Percentiles rank a stretch among this genome's conserved stretches.
These are phyloP conservation scores for Dactylellina sp. DNA, from an alignment of 2,329 filamentous ascomycete genomes.

Conservation along the genomic window DNA sequence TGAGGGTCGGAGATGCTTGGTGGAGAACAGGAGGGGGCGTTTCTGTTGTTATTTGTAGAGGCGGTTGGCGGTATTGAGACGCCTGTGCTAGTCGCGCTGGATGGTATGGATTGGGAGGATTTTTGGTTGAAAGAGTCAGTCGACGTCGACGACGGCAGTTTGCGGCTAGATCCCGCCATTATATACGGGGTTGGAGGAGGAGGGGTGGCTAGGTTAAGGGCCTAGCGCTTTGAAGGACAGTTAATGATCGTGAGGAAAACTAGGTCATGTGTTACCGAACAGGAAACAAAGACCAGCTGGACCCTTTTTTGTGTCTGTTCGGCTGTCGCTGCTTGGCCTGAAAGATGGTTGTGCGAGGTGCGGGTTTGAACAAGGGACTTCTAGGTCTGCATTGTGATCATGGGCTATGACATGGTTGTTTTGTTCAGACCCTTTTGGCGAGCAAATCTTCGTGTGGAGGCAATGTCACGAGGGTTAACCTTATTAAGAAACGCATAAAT, in stretches of 20 bases:
- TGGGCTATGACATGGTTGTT: slow-evolving; percentile 10
- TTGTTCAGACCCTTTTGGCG: background rate
- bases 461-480: slow-evolving; percentile 4
- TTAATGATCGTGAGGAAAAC: slow-evolving; percentile 12
- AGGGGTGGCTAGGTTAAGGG: slow-evolving; percentile 29
- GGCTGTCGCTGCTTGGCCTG: slow-evolving; percentile 1
- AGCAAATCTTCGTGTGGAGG: background rate
- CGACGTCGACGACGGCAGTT: slow-evolving; percentile 16
- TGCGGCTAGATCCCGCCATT: slow-evolving; percentile 38
- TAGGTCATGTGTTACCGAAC: slow-evolving; percentile 11
- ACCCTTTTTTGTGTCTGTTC: slow-evolving; percentile 34
- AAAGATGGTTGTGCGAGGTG: background rate
- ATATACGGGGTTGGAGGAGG: slow-evolving; percentile 24
- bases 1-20: slow-evolving; percentile 21
- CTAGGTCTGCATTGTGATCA: slow-evolving; percentile 10
- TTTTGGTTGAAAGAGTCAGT: background rate
- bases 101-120: background rate
- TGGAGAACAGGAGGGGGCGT: background rate
- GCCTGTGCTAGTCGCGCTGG: slow-evolving; percentile 10
- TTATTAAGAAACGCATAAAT: too few relatives aligned
- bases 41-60: slow-evolving; percentile 35
- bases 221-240: slow-evolving; percentile 14
- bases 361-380: background rate
- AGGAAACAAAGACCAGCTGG: slow-evolving; percentile 14
- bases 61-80: slow-evolving; percentile 5